Base-by-base conservation (phyloP, 495 filamentous ascomycete species). In the Aspergillus sclerotioniger region DNA sequence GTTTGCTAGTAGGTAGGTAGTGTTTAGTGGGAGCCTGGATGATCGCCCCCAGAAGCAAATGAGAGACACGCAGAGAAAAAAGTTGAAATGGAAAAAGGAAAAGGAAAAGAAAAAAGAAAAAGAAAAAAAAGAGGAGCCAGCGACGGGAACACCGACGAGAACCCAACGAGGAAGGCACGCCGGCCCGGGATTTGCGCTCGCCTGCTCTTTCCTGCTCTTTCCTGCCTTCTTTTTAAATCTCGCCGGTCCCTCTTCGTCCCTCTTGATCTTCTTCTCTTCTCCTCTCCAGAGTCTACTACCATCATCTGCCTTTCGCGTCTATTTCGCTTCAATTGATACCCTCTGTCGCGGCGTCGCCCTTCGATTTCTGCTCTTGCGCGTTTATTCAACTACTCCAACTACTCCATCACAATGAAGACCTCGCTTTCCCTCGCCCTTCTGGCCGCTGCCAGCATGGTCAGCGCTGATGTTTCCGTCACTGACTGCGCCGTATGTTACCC, bases 371-470 rank as follows among this genome's bases (percentile, higher is more conserved):
- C 39, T 33, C 48, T 33, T 58, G 31, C 19, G 9, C 50, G 35
- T 29, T 43, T 17, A 29, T 6, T 37, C 32, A 25, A 5, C 39
- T 19, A 47, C 31, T 31, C 46, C 32, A 25, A 5, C 39, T 19
- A 47, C 31, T 31, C 51, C 21, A 48, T n/a, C 68, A 75, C 57
- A 55, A 78, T 79, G 76, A 79, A 76, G 76, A 63, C 68, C 46
- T 61, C 69, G 5, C 57, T 77, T 46, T 66, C 67, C 47, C 49
- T 76, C 58, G 70, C 65, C 59, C 49, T 79, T 56, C 54, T 76
- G 62, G 73, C 72, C 47, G 65, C 70, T 9, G 52, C 68, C 50
- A 65, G 65, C 61, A 51, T 69, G 46, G 68, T 61, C 46, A 51
- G 61, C 17, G 73, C 73, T 29, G 65, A 64, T 19, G 32, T 69